phyloP scores from a whole-genome alignment of 768 basidiomycete genomes.

The Suillus bovinus region DNA sequence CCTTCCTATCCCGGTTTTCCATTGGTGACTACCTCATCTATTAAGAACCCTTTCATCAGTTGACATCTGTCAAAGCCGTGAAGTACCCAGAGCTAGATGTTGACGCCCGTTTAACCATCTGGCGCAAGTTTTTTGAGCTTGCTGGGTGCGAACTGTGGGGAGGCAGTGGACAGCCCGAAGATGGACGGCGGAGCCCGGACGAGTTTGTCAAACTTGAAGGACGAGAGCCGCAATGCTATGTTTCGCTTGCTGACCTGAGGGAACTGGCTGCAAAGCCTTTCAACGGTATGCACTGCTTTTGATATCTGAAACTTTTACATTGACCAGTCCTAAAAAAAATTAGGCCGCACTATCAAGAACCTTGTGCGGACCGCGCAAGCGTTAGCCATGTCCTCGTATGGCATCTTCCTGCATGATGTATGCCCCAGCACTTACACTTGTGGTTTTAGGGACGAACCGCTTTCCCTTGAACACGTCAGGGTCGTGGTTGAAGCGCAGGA shows the following conservation, averaged over 20 bases:
- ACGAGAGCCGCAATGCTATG: conserved; percentile 13
- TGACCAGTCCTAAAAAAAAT: neutral
- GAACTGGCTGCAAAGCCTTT: conserved; percentile 26
- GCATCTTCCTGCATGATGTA: neutral
- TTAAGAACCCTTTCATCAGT: too few species aligned
- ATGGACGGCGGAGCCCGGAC: conserved; percentile 4
- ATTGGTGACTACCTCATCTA: conserved; percentile 35
- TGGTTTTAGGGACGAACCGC: conserved; percentile 13
- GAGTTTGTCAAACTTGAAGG: conserved; percentile 13
- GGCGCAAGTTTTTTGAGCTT: conserved; percentile 28
- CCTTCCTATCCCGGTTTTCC: conserved; percentile 68
- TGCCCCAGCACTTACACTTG: neutral
- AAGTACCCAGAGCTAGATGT: conserved; percentile 29
- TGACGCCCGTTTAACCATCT: conserved; percentile 21
- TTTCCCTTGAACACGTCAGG: conserved; percentile 22
- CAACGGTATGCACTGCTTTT: conserved; percentile 21
- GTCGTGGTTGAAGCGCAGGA: conserved; percentile 27
- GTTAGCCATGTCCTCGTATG: conserved; percentile 27
- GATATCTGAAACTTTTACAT: neutral
- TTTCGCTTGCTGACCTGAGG: conserved; percentile 19
- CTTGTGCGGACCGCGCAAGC: conserved; percentile 34
- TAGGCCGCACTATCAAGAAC: conserved; percentile 33
- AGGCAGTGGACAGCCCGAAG: neutral
- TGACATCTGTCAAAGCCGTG: conserved; percentile 16
- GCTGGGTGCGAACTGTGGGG: conserved; percentile 16